phyloP scores from a whole-genome alignment of 768 basidiomycete species.

The Pulveroboletus sp. region DNA sequence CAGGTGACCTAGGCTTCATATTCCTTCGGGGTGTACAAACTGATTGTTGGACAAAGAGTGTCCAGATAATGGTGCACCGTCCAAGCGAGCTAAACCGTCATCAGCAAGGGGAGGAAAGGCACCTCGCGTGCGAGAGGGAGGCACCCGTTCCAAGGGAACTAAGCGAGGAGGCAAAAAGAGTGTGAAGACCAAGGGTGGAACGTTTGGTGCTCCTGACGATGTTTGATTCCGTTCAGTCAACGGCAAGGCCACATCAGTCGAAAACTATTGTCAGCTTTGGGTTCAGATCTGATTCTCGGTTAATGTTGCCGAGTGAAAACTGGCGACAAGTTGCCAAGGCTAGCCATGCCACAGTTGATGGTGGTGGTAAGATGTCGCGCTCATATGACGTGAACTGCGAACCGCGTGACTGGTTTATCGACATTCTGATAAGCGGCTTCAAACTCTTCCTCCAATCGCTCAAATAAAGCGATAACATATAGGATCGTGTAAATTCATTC shows the following conservation, averaged over 20 bases:
- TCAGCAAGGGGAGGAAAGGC: constrained; percentile 23
- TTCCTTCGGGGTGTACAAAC: not conserved
- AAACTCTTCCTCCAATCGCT: too few species aligned
- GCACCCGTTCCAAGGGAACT: constrained; percentile 15
- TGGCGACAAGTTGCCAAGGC: too few species aligned
- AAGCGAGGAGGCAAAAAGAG: constrained; percentile 27
- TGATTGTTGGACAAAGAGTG: constrained; percentile 18
- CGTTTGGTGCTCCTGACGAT: constrained; percentile 31
- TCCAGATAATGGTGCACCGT: constrained; percentile 19
- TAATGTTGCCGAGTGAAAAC: too few species aligned
- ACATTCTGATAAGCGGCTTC: not conserved
- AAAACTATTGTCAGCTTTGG: too few species aligned
- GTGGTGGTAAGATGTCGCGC: too few species aligned
- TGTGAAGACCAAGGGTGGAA: constrained; percentile 31
- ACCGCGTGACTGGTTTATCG: too few species aligned
- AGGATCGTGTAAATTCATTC: too few species aligned
- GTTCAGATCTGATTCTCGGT: too few species aligned
- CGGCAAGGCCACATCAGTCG: not conserved
- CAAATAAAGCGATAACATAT: too few species aligned
- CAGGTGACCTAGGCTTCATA: constrained; percentile 33
- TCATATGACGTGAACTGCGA: too few species aligned
- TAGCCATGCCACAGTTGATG: too few species aligned
- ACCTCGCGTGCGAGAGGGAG: constrained; percentile 24
- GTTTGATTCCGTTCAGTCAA: constrained; percentile 8
- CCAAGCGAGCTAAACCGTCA: constrained; percentile 26